phyloP scores from a whole-genome alignment of 2,329 filamentous ascomycete genomes.

The Fonsecaea erecta region DNA sequence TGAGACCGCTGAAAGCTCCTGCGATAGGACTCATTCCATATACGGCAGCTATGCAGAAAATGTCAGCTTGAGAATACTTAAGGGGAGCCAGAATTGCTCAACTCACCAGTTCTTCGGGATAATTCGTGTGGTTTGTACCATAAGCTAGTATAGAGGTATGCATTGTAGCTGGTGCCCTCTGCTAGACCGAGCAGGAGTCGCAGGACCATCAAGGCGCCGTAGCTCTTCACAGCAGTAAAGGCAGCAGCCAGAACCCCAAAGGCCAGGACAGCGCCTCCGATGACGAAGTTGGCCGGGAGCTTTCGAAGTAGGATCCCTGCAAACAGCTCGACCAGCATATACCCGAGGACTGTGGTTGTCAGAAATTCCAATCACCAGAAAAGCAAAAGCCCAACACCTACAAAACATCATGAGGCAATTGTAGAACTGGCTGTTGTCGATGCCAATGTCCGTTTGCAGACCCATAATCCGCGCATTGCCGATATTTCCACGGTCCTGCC shows the following conservation, averaged over 20 bases:
- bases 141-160: conserved; percentile 11
- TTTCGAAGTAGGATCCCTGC: conserved; percentile 6
- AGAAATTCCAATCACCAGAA: neutral
- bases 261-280: neutral
- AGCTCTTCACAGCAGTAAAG: neutral
- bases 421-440: conserved; percentile 19
- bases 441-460: conserved; percentile 19
- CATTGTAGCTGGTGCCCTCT: conserved; percentile 16
- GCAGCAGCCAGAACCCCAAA: conserved; percentile 15
- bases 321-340: conserved; percentile 23
- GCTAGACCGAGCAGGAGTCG: conserved; percentile 18
- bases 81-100: no score
- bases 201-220: conserved; percentile 17
- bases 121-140: conserved; percentile 22
- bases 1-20: no score
- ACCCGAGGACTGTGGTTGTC: conserved; percentile 17
- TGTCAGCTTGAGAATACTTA: no score
- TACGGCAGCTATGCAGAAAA: no score
- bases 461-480: conserved; percentile 26
- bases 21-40: no score
- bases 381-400: conserved; percentile 16
- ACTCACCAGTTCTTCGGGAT: conserved; percentile 8
- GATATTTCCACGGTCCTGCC: conserved; percentile 25
- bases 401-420: conserved; percentile 29
- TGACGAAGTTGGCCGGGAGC: conserved; percentile 1